Conservation (phyloP, 805 yeast species). For the Ogataea philodendri region DNA sequence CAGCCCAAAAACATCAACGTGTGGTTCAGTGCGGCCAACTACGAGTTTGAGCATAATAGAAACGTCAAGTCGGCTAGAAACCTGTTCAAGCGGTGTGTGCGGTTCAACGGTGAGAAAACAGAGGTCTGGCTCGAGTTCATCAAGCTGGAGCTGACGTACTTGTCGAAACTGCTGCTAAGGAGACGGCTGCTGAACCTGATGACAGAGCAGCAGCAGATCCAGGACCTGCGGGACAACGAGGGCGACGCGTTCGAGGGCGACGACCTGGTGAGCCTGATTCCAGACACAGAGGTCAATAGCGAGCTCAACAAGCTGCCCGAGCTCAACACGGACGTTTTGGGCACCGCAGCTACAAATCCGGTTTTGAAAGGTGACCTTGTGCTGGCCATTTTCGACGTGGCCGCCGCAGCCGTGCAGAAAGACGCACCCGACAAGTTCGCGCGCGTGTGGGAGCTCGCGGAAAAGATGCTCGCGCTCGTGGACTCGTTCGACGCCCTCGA, state of each 20-base stretch:
- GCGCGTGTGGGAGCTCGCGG: slow-evolving; percentile 40
- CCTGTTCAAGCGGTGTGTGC: slow-evolving; percentile 76
- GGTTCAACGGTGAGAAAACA: slow-evolving; percentile 74
- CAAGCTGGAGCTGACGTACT: slow-evolving; percentile 82
- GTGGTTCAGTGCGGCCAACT: slow-evolving; percentile 94
- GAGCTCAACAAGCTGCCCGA: slow-evolving; percentile 78
- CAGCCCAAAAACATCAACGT: slow-evolving; percentile 90
- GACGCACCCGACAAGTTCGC: slow-evolving; percentile 35
- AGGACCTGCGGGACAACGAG: slow-evolving; percentile 43
- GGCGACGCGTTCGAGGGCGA: slow-evolving; percentile 30
- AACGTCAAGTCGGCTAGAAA: slow-evolving; percentile 87
- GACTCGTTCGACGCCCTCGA: slow-evolving; percentile 70
- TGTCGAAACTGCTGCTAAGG: slow-evolving; percentile 79
- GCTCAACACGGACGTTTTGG: slow-evolving; percentile 80
- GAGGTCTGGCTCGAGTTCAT: slow-evolving; percentile 83
- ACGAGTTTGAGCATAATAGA: slow-evolving; percentile 86
- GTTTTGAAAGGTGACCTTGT: slow-evolving; percentile 75
- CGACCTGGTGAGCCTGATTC: slow-evolving; percentile 24
- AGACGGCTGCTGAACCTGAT: slow-evolving; percentile 77
- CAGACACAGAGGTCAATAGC: slow-evolving; percentile 52
- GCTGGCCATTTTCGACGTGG: slow-evolving; percentile 65
- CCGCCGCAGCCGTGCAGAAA: slow-evolving; percentile 47
- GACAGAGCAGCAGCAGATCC: slow-evolving; percentile 66
- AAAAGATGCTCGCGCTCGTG: slow-evolving; percentile 51
- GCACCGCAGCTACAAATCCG: slow-evolving; percentile 80